phyloP scores from a whole-genome alignment of 306 rosid species.

The Citrullus mucosospermus region DNA sequence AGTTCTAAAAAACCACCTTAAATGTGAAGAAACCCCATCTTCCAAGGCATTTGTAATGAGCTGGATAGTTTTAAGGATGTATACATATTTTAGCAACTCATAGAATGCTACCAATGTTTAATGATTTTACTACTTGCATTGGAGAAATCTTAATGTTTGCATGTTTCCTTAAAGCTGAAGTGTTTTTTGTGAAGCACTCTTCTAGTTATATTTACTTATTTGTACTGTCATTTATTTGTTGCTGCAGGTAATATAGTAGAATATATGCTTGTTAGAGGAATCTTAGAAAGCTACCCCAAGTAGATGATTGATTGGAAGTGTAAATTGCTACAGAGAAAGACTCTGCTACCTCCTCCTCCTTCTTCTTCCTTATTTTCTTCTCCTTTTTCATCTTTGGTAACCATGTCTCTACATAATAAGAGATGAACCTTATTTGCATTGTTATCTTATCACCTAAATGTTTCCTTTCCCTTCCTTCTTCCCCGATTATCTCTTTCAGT shows the following conservation, averaged over 20 bases:
- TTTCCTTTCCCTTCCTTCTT: background rate
- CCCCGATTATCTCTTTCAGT: background rate
- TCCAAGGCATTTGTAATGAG: background rate
- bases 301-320: constrained; percentile 28
- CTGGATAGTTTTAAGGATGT: background rate
- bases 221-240: constrained; percentile 6
- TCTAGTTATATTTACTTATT: background rate
- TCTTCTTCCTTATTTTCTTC: background rate
- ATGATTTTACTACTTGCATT: background rate
- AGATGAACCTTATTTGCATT: background rate
- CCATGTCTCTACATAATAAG: constrained; percentile 3
- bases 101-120: background rate
- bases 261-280: constrained; percentile 11
- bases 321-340: constrained; percentile 35
- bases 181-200: background rate
- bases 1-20: background rate
- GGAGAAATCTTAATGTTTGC: background rate
- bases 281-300: constrained; percentile 25
- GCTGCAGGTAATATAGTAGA: constrained; percentile 37
- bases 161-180: background rate
- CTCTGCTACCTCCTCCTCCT: constrained; percentile 14
- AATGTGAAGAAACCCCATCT: background rate
- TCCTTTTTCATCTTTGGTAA: background rate
- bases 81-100: background rate
- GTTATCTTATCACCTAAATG: background rate